Percentiles rank a stretch among this genome's conserved stretches.
phyloP scores from a whole-genome alignment of 1,284 basidiomycete species.

The Heterobasidion occidentale region DNA sequence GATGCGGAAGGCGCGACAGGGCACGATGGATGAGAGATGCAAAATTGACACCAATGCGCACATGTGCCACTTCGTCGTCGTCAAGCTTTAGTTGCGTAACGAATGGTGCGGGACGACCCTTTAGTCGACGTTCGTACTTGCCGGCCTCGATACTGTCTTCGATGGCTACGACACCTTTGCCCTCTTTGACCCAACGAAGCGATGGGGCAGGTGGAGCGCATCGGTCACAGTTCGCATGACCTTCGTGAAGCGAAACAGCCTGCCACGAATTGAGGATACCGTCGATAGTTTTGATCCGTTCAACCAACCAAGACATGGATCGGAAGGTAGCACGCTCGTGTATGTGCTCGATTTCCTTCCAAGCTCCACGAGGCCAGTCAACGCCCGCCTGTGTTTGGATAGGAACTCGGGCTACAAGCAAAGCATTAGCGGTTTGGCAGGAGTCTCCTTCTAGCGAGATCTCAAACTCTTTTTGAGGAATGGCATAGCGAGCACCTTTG shows the following conservation, averaged over 20 bases:
- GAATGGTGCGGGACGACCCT: conserved; percentile 82
- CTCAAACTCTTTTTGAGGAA: conserved; percentile 48
- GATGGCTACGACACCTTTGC: conserved; percentile 56
- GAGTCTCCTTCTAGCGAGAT: conserved; percentile 50
- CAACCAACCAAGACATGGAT: conserved; percentile 79
- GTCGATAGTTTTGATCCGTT: conserved; percentile 72
- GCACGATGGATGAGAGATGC: conserved; percentile 86
- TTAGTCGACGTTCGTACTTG: conserved; percentile 81
- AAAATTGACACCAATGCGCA: conserved; percentile 85
- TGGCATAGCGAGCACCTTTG: conserved; percentile 56
- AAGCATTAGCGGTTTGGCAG: conserved; percentile 67
- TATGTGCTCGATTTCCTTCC: conserved; percentile 79
- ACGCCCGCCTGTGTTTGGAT: conserved; percentile 58
- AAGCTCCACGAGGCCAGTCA: conserved; percentile 71
- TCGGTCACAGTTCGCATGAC: conserved; percentile 48
- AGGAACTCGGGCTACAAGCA: conserved; percentile 72
- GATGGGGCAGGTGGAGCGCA: conserved; percentile 78
- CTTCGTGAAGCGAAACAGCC: conserved; percentile 29
- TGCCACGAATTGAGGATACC: conserved; percentile 60
- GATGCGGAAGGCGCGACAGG: conserved; percentile 67
- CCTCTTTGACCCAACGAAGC: conserved; percentile 66
- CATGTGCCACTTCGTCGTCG: conserved; percentile 52
- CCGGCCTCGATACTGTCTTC: conserved; percentile 84
- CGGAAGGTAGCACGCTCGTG: conserved; percentile 80
- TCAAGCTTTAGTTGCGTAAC: conserved; percentile 82